A percentile compares a stretch with the other conserved stretches of the same genome.
phyloP scores from a whole-genome alignment of 257 asterid species.

The Catharanthus roseus region DNA sequence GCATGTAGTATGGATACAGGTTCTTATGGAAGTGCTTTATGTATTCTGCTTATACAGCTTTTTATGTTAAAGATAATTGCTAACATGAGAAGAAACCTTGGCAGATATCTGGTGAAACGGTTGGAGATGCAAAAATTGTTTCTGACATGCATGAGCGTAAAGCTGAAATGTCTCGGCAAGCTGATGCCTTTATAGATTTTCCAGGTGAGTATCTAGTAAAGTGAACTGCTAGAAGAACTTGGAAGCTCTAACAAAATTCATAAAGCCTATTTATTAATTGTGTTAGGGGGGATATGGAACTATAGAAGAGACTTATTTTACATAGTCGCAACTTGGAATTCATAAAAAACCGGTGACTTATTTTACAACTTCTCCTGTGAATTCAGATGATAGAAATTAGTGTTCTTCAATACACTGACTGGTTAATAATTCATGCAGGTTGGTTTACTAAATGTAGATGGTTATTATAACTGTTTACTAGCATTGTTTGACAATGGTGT shows the following conservation, averaged over 20 bases:
- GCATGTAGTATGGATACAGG: neutral
- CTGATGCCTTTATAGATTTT: slow-evolving; percentile 95
- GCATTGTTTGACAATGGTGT: slow-evolving; percentile 90
- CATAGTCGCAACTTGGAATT: slow-evolving; percentile 98
- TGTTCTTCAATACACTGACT: slow-evolving; percentile 10
- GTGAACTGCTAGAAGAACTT: neutral
- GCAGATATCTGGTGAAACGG: slow-evolving; percentile 91
- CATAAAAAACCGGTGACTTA: slow-evolving; percentile 78
- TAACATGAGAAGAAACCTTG: slow-evolving; percentile 19
- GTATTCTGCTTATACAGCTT: neutral
- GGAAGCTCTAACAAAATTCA: neutral
- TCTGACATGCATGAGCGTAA: slow-evolving; percentile 98
- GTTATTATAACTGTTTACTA: slow-evolving; percentile 83
- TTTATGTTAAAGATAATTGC: slow-evolving; percentile 8
- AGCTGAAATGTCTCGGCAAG: slow-evolving; percentile 86
- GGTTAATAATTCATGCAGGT: slow-evolving; percentile 43
- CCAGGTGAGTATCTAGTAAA: slow-evolving; percentile 53
- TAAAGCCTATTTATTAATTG: slow-evolving; percentile 10
- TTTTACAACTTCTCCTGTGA: slow-evolving; percentile 10
- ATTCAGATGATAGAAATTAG: no score
- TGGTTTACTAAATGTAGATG: slow-evolving; percentile 93
- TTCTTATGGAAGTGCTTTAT: neutral
- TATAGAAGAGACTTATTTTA: slow-evolving; percentile 87
- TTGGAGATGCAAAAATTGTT: slow-evolving; percentile 88
- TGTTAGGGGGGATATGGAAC: slow-evolving; percentile 96